Evolutionary conservation across 768 basidiomycete genomes (phyloP).

Genomic region (Rhodotorula graminis): DNA sequence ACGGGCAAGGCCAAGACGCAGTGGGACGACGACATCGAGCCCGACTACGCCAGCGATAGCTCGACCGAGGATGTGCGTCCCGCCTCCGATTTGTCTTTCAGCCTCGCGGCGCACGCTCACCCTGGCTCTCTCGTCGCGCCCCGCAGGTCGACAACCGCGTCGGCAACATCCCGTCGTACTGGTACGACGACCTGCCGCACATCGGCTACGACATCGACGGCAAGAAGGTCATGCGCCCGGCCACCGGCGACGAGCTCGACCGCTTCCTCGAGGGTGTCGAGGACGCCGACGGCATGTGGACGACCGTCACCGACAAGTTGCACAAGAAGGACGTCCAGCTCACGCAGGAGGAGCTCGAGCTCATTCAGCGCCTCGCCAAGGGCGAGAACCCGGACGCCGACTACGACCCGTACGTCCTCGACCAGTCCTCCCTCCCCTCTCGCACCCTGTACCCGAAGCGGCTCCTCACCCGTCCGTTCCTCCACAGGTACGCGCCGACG

Average conservation of each 20-base stretch:
- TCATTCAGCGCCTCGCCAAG: constrained; percentile 82
- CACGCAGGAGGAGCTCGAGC: constrained; percentile 83
- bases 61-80: constrained; percentile 79
- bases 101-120: background rate
- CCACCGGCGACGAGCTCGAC: constrained; percentile 92
- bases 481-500: constrained; percentile 66
- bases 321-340: constrained; percentile 78
- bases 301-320: constrained; percentile 83
- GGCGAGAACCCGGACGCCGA: constrained; percentile 83
- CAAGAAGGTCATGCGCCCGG: constrained; percentile 86
- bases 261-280: constrained; percentile 92
- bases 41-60: constrained; percentile 84
- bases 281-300: constrained; percentile 79
- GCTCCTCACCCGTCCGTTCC: constrained; percentile 40
- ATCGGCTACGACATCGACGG: constrained; percentile 94
- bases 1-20: constrained; percentile 55
- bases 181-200: constrained; percentile 99
- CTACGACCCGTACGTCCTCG: constrained; percentile 60
- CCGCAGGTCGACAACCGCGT: constrained; percentile 93
- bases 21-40: constrained; percentile 63
- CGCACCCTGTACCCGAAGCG: no score
- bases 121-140: background rate
- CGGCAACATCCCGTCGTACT: constrained; percentile 91
- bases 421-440: no score
- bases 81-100: constrained; percentile 3